Conservation (phyloP, 1,284 basidiomycete species). For the Leucocoprinus gongylophorus region DNA sequence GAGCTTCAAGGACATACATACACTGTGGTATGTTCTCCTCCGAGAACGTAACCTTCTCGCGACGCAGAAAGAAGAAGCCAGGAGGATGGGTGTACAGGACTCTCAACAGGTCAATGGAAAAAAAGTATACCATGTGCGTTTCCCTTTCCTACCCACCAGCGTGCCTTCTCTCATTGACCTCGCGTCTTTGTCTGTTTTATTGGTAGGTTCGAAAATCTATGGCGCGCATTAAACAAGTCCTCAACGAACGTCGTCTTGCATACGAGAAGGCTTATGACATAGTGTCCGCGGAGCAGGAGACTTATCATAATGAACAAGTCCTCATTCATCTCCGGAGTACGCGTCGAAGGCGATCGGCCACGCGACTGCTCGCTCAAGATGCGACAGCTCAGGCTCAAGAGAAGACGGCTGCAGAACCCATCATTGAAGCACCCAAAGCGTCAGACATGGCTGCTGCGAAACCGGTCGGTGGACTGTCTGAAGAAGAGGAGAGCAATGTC, state of each 20-base stretch:
- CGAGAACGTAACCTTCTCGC: slow-evolving; percentile 85
- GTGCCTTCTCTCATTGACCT: neutral
- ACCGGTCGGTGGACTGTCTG: neutral
- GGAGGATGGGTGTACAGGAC: slow-evolving; percentile 45
- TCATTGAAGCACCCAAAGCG: neutral
- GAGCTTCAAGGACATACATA: slow-evolving; percentile 88
- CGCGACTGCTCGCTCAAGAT: too few relatives aligned
- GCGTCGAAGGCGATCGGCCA: neutral
- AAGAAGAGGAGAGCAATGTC: neutral
- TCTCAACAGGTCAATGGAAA: slow-evolving; percentile 29
- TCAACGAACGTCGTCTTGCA: slow-evolving; percentile 87
- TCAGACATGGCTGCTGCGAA: neutral
- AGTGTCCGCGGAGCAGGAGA: neutral
- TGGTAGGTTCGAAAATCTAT: slow-evolving; percentile 88
- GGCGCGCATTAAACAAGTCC: slow-evolving; percentile 90
- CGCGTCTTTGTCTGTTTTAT: neutral
- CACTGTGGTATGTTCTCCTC: slow-evolving; percentile 85
- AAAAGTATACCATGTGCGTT: slow-evolving; percentile 37
- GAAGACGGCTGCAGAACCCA: neutral
- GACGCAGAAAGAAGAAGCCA: slow-evolving; percentile 76
- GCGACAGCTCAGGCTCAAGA: neutral
- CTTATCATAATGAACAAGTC: neutral
- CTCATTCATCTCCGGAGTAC: neutral
- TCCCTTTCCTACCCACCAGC: slow-evolving; percentile 1
- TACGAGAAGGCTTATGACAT: slow-evolving; percentile 51